Conservation (phyloP, 2,329 filamentous ascomycete genomes). For the Teratosphaeria nubilosa region DNA sequence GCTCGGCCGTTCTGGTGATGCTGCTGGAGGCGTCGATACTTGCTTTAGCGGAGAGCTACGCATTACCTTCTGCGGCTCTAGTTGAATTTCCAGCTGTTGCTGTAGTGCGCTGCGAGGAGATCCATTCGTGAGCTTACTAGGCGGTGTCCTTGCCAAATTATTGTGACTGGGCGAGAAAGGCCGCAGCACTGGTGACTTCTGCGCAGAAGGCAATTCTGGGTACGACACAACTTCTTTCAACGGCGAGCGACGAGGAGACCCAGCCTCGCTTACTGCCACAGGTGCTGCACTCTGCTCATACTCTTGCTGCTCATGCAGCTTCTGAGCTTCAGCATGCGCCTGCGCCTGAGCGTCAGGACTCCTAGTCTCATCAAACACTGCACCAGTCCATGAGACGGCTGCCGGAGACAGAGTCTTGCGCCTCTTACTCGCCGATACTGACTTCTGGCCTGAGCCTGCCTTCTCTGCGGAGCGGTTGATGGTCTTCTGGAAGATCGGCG, state of each 20-base stretch:
- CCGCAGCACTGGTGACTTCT: background rate
- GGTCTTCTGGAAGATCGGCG: slow-evolving; percentile 26
- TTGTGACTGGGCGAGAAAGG: slow-evolving; percentile 7
- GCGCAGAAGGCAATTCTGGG: slow-evolving; percentile 11
- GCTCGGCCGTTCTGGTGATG: slow-evolving; percentile 7
- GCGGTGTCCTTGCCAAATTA: slow-evolving; percentile 12
- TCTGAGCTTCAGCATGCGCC: background rate
- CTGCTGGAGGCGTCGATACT: slow-evolving; percentile 3
- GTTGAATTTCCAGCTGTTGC: slow-evolving; percentile 9
- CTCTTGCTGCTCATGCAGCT: background rate
- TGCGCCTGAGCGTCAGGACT: background rate
- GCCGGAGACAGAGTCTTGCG: slow-evolving; percentile 13
- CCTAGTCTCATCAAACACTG: slow-evolving; percentile 8
- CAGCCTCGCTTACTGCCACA: background rate
- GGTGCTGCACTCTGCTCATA: background rate
- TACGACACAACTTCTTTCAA: slow-evolving; percentile 10
- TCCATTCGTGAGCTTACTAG: slow-evolving; percentile 1
- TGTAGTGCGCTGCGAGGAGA: slow-evolving; percentile 5
- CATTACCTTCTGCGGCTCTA: slow-evolving; percentile 18
- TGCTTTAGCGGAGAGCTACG: slow-evolving; percentile 7
- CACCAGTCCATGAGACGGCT: slow-evolving; percentile 7
- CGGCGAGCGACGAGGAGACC: slow-evolving; percentile 5
- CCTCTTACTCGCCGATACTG: slow-evolving; percentile 8
- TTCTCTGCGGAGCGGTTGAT: slow-evolving; percentile 16
- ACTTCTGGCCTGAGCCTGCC: background rate